Evolutionary conservation across 805 yeast genomes (phyloP).

Genomic region (Zygotorulaspora sp.): DNA sequence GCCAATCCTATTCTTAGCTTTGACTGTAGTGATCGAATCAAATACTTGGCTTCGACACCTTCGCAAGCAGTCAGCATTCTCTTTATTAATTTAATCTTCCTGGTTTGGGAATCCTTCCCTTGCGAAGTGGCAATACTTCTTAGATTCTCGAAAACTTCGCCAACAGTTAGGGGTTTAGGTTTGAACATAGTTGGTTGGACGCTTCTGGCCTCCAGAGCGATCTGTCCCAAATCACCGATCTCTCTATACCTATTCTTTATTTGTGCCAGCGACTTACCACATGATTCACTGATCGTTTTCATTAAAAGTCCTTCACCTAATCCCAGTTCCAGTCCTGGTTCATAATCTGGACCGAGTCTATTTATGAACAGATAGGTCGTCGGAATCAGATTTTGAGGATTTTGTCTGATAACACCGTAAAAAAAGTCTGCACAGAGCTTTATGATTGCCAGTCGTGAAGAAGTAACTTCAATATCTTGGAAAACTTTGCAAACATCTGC

Average conservation of each 20-base stretch:
- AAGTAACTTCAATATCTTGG: slow-evolving; percentile 70
- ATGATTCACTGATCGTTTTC: slow-evolving; percentile 84
- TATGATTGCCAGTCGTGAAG: slow-evolving; percentile 79
- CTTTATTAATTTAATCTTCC: slow-evolving; percentile 74
- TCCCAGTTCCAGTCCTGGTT: slow-evolving; percentile 81
- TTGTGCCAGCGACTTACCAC: slow-evolving; percentile 71
- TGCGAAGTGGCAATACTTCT: slow-evolving; percentile 70
- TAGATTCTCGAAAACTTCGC: slow-evolving; percentile 67
- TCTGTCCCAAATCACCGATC: slow-evolving; percentile 85
- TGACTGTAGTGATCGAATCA: slow-evolving; percentile 88
- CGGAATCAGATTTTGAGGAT: slow-evolving; percentile 53
- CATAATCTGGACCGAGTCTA: slow-evolving; percentile 91
- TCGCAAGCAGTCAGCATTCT: slow-evolving; percentile 81
- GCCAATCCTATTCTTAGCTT: slow-evolving; percentile 91
- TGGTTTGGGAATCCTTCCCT: slow-evolving; percentile 78
- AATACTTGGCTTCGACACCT: slow-evolving; percentile 82
- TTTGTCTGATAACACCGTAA: slow-evolving; percentile 51
- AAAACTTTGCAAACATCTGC: slow-evolving; percentile 54
- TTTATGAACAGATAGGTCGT: slow-evolving; percentile 84
- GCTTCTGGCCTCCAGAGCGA: slow-evolving; percentile 77
- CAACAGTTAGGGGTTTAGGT: slow-evolving; percentile 73
- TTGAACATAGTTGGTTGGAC: slow-evolving; percentile 92
- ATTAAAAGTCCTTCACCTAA: slow-evolving; percentile 85
- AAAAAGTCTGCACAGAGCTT: slow-evolving; percentile 72
- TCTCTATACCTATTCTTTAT: slow-evolving; percentile 71